Evolutionary conservation across 2,329 filamentous ascomycete genomes (phyloP), one percentile per base, ranked within the genome.

Genomic region (Cladophialophora chaetospira): DNA sequence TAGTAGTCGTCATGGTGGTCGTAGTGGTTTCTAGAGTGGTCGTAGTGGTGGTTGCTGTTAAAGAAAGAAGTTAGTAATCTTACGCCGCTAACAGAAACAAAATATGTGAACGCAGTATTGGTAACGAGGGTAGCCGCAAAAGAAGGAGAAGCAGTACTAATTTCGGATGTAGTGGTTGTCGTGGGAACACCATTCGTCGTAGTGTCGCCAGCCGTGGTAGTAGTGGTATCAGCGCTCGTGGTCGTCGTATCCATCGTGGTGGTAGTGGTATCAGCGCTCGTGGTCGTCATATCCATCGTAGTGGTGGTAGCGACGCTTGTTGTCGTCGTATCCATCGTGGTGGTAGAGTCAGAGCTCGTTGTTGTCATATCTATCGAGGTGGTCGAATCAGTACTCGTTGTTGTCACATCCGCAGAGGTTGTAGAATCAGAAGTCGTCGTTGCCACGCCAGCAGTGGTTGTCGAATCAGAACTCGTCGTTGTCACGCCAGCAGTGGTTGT

Each of bases 141-240:
- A 29, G 47, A 50, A 31, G 55, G 19, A 31, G 48, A 29, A 26
- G 59, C 19, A 33, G 43, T 36, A 42, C 49, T 58, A 49, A 31
- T 50, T 31, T 43, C 21, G 10, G 21, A 40, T n/a, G 50, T 45
- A 6, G 51, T 46, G 25, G 33, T 45, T 10, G 35, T 51, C 35
- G 46, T 44, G 17, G 55, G 44, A 25, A 35, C 25, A 40, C 28
- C 28, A 11, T 11, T 45, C 29, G 48, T 36, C 5, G 38, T 33
- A 4, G 19, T 31, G 8, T 15, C 15, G 15, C 13, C 26, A 10
- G 15, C 21, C 5, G 40, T 28, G 13, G 29, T 49, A n/a, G 54
- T 36, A 19, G 45, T 28, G 29, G 29, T n/a, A 17, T 23, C 31
- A 6, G 15, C 49, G 2, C 33, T 36, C 1, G 40, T 28, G 8